phyloP scores from a whole-genome alignment of 306 rosid genomes.

The barrel medic (Medicago truncatula) region DNA sequence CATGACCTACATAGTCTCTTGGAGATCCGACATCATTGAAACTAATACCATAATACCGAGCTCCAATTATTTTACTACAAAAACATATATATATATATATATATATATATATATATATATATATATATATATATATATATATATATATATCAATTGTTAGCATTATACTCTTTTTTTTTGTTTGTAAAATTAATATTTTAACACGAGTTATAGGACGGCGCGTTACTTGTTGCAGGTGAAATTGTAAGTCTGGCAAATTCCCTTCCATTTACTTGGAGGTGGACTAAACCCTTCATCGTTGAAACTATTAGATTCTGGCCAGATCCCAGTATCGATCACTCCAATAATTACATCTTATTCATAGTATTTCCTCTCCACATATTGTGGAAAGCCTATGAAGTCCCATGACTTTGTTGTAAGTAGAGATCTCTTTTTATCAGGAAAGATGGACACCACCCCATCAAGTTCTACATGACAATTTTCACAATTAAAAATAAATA shows the following conservation, averaged over 20 bases:
- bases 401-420: constrained; percentile 71
- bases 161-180: too few relatives aligned
- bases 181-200: too few relatives aligned
- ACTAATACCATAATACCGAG: background rate
- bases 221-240: constrained; percentile 57
- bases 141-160: too few relatives aligned
- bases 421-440: constrained; percentile 36
- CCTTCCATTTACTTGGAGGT: constrained; percentile 69
- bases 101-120: too few relatives aligned
- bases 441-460: constrained; percentile 63
- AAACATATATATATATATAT: background rate
- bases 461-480: constrained; percentile 43
- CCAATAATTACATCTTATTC: constrained; percentile 58
- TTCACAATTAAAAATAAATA: background rate
- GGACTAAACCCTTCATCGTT: constrained; percentile 49
- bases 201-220: too few relatives aligned
- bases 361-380: constrained; percentile 1
- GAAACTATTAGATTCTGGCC: constrained; percentile 66
- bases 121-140: too few relatives aligned
- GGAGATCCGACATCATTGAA: background rate
- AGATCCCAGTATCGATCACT: constrained; percentile 56
- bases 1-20: background rate
- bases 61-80: background rate
- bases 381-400: constrained; percentile 55
- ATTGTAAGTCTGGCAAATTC: constrained; percentile 48